Evolutionary conservation across 192 early-diverging fungal genomes (phyloP).

Genomic region (Gigaspora rosea): DNA sequence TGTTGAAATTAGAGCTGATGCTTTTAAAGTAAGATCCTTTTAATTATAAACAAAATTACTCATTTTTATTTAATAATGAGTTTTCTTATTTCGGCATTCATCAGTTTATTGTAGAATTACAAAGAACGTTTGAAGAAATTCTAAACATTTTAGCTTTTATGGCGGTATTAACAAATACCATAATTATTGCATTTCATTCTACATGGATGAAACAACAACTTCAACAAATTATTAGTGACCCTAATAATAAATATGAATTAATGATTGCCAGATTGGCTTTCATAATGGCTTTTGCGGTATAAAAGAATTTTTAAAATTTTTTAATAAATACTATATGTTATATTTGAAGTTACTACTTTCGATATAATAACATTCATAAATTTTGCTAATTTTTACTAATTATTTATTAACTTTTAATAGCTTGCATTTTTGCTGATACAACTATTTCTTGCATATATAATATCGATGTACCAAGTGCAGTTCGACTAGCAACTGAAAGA

Average conservation of each 20-base stretch:
- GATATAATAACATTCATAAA: background rate
- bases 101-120: slow-evolving; percentile 10
- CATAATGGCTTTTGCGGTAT: slow-evolving; percentile 47
- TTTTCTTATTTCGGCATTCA: background rate
- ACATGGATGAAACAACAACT: slow-evolving; percentile 38
- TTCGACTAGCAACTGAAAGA: slow-evolving; percentile 43
- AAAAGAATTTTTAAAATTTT: too few relatives aligned
- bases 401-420: slow-evolving; percentile 15
- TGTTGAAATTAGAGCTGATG: slow-evolving; percentile 63
- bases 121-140: slow-evolving; percentile 43
- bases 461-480: slow-evolving; percentile 39
- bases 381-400: background rate
- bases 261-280: slow-evolving; percentile 36
- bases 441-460: slow-evolving; percentile 36
- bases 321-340: too few relatives aligned
- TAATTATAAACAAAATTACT: background rate
- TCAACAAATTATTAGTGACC: slow-evolving; percentile 8
- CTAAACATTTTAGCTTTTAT: slow-evolving; percentile 39
- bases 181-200: slow-evolving; percentile 48
- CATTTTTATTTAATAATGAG: background rate
- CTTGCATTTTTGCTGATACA: slow-evolving; percentile 43
- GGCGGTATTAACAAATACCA: slow-evolving; percentile 44
- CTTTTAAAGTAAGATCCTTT: slow-evolving; percentile 38
- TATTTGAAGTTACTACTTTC: too few relatives aligned
- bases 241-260: background rate